Percentiles rank a stretch among this genome's conserved stretches.
These are phyloP conservation scores for Sphagnum contortum DNA, from an alignment of 225 moss, liverwort and hornwort species.

Conservation along the genomic window DNA sequence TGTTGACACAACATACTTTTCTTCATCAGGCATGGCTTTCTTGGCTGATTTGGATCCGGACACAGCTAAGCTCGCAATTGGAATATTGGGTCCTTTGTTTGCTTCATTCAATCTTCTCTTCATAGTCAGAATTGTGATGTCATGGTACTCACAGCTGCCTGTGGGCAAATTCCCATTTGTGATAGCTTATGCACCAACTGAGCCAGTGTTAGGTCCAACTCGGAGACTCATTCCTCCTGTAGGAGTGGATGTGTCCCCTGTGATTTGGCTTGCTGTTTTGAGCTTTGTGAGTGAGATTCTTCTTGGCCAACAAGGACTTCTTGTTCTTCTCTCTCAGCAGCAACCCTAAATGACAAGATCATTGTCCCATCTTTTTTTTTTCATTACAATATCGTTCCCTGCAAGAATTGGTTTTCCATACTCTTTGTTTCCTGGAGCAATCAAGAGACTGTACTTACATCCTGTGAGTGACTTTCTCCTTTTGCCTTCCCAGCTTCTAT, in stretches of 20 bases:
- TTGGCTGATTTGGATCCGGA: slow-evolving; percentile 65
- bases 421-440: no score
- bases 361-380: no score
- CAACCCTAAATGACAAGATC: slow-evolving; percentile 18
- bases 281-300: slow-evolving; percentile 81
- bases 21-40: not conserved
- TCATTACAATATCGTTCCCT: no score
- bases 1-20: no score
- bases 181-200: slow-evolving; percentile 77
- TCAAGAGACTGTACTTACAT: no score
- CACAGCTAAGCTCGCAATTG: slow-evolving; percentile 56
- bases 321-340: slow-evolving; percentile 90
- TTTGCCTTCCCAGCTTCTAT: no score
- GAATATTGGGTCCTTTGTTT: slow-evolving; percentile 59
- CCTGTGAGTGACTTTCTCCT: no score
- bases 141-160: slow-evolving; percentile 90
- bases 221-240: slow-evolving; percentile 86
- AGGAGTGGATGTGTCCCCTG: slow-evolving; percentile 83
- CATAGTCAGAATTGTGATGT: slow-evolving; percentile 88
- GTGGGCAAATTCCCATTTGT: slow-evolving; percentile 82
- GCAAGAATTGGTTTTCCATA: no score
- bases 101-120: slow-evolving; percentile 62
- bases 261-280: slow-evolving; percentile 84
- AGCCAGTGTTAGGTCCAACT: slow-evolving; percentile 81
- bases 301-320: slow-evolving; percentile 81